A percentile compares a stretch with the other conserved stretches of the same genome.
These are phyloP conservation scores for Taxawa tesnikishii DNA, from an alignment of 2,329 filamentous ascomycete species.

Conservation along the genomic window DNA sequence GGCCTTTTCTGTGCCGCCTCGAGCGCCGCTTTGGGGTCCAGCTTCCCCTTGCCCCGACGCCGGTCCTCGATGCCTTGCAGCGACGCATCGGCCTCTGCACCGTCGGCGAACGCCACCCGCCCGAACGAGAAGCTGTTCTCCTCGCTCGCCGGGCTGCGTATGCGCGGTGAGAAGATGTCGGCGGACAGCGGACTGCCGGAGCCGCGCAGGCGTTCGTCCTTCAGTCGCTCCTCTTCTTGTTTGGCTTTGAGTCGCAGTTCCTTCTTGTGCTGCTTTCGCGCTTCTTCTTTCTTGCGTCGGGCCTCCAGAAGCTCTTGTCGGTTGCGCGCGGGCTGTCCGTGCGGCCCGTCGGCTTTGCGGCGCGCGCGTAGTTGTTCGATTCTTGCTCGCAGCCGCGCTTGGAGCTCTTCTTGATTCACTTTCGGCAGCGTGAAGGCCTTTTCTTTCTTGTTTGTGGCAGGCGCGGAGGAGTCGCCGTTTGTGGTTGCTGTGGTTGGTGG, in stretches of 20 bases:
- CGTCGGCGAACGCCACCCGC: constrained; percentile 81
- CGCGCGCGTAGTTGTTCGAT: constrained; percentile 76
- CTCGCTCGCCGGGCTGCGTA: constrained; percentile 31
- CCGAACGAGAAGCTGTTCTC: constrained; percentile 76
- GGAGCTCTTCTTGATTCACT: constrained; percentile 60
- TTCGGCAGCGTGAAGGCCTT: constrained; percentile 31
- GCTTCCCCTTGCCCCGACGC: constrained; percentile 68
- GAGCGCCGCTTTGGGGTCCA: constrained; percentile 77
- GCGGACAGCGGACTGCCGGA: constrained; percentile 42
- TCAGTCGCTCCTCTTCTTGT: constrained; percentile 59
- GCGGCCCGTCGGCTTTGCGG: constrained; percentile 74
- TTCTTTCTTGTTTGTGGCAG: constrained; percentile 13
- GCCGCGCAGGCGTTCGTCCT: constrained; percentile 43
- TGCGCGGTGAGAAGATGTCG: constrained; percentile 33
- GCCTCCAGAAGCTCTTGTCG: constrained; percentile 87
- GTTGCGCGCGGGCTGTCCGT: constrained; percentile 72
- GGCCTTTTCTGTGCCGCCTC: constrained; percentile 78
- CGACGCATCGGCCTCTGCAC: constrained; percentile 63
- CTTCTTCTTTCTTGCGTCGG: constrained; percentile 73
- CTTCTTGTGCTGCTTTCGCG: constrained; percentile 81
- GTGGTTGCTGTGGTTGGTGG: constrained; percentile 13
- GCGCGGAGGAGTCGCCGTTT: constrained; percentile 15
- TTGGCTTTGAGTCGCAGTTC: constrained; percentile 66
- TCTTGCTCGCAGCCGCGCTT: constrained; percentile 65
- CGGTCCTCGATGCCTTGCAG: constrained; percentile 46